phyloP scores from a whole-genome alignment of 2,329 filamentous ascomycete genomes.

The Fusarium luffae region DNA sequence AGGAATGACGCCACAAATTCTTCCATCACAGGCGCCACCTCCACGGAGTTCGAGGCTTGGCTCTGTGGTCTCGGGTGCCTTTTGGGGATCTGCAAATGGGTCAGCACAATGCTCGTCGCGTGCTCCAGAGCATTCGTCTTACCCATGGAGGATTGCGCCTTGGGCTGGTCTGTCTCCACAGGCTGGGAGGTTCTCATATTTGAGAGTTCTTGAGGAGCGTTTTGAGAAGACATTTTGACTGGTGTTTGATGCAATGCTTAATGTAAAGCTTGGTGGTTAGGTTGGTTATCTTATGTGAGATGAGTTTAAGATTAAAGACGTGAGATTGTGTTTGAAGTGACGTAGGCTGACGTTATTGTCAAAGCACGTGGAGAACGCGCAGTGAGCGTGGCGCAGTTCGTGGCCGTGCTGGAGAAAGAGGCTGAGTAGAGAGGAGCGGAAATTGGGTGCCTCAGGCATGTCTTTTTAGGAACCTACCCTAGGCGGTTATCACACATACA shows the following conservation, averaged over 20 bases:
- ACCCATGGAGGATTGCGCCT: conserved; percentile 24
- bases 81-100: conserved; percentile 1
- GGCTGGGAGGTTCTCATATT: conserved; percentile 1
- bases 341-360: conserved; percentile 21
- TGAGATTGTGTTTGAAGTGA: conserved; percentile 1
- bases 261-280: too few relatives aligned
- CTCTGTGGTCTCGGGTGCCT: conserved; percentile 8
- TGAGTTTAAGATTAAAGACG: not conserved
- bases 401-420: not conserved
- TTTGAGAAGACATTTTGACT: not conserved
- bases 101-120: not conserved
- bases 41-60: conserved; percentile 18
- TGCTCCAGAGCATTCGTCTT: not conserved
- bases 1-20: conserved; percentile 24
- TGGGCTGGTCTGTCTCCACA: conserved; percentile 17
- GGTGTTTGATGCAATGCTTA: too few relatives aligned
- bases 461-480: not conserved
- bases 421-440: not conserved
- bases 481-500: not conserved
- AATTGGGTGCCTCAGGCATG: not conserved
- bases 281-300: not conserved
- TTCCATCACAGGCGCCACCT: conserved; percentile 25
- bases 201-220: conserved; percentile 4
- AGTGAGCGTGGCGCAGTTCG: not conserved
- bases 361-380: not conserved